These are phyloP conservation scores for Forsythia suspensa DNA, from an alignment of 257 asterid species.

Conservation along the genomic window DNA sequence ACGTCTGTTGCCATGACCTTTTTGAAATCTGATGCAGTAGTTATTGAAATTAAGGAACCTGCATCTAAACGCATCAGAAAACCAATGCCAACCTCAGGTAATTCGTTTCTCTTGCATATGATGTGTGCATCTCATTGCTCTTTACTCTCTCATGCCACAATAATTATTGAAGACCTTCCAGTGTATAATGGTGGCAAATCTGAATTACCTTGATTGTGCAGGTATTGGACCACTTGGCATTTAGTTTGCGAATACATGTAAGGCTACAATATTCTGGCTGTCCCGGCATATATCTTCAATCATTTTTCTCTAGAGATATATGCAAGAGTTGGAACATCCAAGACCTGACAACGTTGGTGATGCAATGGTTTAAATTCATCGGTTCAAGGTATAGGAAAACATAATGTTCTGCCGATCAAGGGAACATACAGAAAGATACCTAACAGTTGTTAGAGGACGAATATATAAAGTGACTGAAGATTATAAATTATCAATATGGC, in stretches of 20 bases:
- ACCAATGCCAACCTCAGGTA: slow-evolving; percentile 65
- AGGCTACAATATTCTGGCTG: not conserved
- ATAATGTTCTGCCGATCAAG: not conserved
- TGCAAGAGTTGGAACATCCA: slow-evolving; percentile 7
- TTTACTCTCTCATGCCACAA: not conserved
- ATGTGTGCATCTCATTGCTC: not conserved
- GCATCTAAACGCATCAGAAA: slow-evolving; percentile 27
- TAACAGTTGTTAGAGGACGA: not conserved
- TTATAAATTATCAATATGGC: not conserved
- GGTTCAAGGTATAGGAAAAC: not conserved
- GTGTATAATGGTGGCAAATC: not conserved
- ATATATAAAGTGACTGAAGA: not conserved
- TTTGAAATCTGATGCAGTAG: slow-evolving; percentile 75
- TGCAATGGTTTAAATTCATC: slow-evolving; percentile 1
- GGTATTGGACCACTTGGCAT: slow-evolving; percentile 54
- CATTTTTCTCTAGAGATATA: not conserved
- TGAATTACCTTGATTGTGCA: slow-evolving; percentile 15
- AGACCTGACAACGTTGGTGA: slow-evolving; percentile 9
- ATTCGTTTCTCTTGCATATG: not conserved
- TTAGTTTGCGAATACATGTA: slow-evolving; percentile 13
- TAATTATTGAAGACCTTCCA: not conserved
- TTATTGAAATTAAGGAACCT: slow-evolving; percentile 64
- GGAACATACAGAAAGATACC: not conserved
- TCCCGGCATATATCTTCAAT: not conserved
- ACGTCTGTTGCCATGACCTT: slow-evolving; percentile 73